phyloP scores from a whole-genome alignment of 1,284 basidiomycete species.

The Ustilago curta region DNA sequence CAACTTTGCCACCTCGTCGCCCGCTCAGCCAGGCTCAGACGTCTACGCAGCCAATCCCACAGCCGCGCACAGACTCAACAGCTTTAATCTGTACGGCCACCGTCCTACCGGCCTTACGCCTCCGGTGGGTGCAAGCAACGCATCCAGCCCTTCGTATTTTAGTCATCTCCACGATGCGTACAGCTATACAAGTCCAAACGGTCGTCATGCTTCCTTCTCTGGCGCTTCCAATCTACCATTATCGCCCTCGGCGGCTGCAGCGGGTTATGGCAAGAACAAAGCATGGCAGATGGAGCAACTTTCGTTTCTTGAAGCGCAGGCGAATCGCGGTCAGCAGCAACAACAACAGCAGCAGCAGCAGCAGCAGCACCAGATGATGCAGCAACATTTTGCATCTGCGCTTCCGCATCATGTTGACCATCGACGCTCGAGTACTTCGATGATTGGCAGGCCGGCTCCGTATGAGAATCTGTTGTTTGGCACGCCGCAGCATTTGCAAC shows the following conservation, averaged over 20 bases:
- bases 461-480: conserved; percentile 35
- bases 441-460: conserved; percentile 20
- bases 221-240: conserved; percentile 11
- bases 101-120: conserved; percentile 27
- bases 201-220: conserved; percentile 37
- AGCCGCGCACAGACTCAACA: conserved; percentile 27
- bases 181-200: conserved; percentile 11
- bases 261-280: conserved; percentile 55
- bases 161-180: conserved; percentile 18
- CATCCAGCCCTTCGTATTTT: conserved; percentile 19
- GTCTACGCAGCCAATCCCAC: conserved; percentile 8
- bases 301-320: conserved; percentile 52
- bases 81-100: conserved; percentile 43
- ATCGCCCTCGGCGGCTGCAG: conserved; percentile 23
- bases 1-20: conserved; percentile 14
- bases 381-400: conserved; percentile 11
- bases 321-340: conserved; percentile 27
- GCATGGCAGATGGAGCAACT: conserved; percentile 63
- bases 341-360: conserved; percentile 34
- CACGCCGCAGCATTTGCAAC: conserved; percentile 14
- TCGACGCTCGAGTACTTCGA: conserved; percentile 18
- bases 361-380: conserved; percentile 24
- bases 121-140: conserved; percentile 16
- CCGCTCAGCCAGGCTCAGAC: conserved; percentile 8
- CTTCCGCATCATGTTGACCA: conserved; percentile 11